These are phyloP conservation scores for Aegilops umbellulata DNA, from an alignment of 176 grass and related monocot species.

Conservation along the genomic window DNA sequence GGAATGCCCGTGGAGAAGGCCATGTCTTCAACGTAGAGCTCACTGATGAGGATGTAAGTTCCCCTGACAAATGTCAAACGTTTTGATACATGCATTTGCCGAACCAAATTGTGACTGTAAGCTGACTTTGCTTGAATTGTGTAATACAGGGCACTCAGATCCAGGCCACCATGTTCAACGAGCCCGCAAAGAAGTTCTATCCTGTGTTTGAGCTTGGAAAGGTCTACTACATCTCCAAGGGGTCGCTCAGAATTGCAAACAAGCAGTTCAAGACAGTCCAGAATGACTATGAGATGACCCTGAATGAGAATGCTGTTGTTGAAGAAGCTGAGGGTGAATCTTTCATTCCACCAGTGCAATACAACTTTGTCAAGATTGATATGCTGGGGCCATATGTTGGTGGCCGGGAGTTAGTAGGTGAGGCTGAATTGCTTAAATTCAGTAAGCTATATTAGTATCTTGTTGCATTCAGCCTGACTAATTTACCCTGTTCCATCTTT, in stretches of 20 bases:
- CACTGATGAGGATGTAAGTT: slow-evolving; percentile 95
- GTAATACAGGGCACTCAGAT: slow-evolving; percentile 85
- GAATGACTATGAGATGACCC: slow-evolving; percentile 96
- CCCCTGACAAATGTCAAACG: neutral
- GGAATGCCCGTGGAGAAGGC: slow-evolving; percentile 87
- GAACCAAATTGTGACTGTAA: neutral
- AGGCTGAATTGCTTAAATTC: neutral
- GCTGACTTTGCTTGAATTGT: neutral
- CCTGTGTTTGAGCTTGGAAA: slow-evolving; percentile 83
- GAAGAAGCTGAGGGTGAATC: slow-evolving; percentile 85
- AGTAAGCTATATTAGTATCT: neutral
- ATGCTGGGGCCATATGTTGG: slow-evolving; percentile 76
- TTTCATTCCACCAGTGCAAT: slow-evolving; percentile 79
- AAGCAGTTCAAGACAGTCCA: slow-evolving; percentile 93
- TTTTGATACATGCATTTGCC: neutral
- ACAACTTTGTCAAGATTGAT: slow-evolving; percentile 87
- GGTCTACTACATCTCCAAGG: slow-evolving; percentile 95
- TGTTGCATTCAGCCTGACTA: neutral
- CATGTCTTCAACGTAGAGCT: slow-evolving; percentile 94
- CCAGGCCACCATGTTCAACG: slow-evolving; percentile 98
- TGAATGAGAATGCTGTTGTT: slow-evolving; percentile 83
- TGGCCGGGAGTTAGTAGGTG: slow-evolving; percentile 90
- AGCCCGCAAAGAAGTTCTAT: slow-evolving; percentile 83
- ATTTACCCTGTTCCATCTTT: neutral
- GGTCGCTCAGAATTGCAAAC: slow-evolving; percentile 83